Conservation (phyloP, 2,329 filamentous ascomycete genomes). For the Fonsecaea erecta region DNA sequence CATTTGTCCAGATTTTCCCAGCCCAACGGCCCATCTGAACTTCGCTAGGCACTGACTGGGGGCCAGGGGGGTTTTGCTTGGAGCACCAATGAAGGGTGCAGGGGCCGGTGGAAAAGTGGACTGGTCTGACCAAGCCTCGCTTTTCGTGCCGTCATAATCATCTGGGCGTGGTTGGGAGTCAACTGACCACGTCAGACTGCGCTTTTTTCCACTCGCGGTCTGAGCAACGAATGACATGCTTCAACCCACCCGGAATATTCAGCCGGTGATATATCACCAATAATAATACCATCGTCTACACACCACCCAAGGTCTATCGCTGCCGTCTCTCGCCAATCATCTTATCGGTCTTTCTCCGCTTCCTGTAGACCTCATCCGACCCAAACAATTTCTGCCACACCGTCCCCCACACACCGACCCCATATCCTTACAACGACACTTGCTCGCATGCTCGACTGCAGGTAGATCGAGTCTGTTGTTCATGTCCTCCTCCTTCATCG, state of each 20-base stretch:
- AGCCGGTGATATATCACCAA: neutral
- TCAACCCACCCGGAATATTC: neutral
- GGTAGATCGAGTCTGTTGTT: neutral
- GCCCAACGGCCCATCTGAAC: neutral
- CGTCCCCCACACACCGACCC: neutral
- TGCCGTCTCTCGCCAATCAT: neutral
- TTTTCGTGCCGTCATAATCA: constrained; percentile 9
- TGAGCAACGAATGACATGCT: neutral
- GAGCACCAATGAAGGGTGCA: neutral
- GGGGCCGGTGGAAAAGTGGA: neutral
- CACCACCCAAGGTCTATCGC: no score
- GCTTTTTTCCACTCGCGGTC: neutral
- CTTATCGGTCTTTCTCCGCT: neutral
- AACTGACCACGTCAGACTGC: constrained; percentile 7
- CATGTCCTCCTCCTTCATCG: constrained; percentile 3
- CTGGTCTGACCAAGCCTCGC: constrained; percentile 12
- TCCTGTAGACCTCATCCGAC: constrained; percentile 1
- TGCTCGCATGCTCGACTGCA: neutral
- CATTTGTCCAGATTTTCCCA: constrained; percentile 11
- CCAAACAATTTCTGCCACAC: neutral
- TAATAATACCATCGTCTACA: no score
- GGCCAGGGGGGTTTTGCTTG: neutral
- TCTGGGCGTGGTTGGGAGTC: neutral
- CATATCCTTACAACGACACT: neutral
- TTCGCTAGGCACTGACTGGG: neutral